A percentile compares a stretch with the other conserved stretches of the same genome.
Evolutionary conservation across 2,329 filamentous ascomycete species (phyloP).

Genomic region (Aspergillus caelatus): DNA sequence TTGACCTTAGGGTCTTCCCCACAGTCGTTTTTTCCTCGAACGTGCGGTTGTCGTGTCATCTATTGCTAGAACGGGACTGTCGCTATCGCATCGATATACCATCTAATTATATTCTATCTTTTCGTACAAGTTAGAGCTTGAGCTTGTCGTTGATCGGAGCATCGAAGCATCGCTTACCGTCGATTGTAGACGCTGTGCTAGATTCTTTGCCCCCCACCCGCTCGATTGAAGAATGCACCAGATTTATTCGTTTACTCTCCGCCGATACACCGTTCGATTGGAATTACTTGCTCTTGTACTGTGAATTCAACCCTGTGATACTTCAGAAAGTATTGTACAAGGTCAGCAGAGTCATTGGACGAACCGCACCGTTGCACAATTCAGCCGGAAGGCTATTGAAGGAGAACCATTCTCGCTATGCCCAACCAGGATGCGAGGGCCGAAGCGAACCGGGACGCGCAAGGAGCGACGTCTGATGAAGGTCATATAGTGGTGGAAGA

Average conservation of each 20-base stretch:
- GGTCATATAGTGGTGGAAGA: slow-evolving; percentile 6
- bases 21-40: slow-evolving; percentile 8
- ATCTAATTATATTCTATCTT: too few species aligned
- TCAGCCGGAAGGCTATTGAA: background rate
- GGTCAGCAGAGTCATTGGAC: background rate
- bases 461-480: slow-evolving; percentile 11
- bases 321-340: background rate
- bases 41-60: background rate
- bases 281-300: background rate
- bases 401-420: slow-evolving; percentile 16
- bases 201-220: background rate
- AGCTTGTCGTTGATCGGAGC: background rate
- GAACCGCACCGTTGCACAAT: too few species aligned
- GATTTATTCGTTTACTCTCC: background rate
- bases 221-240: background rate
- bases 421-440: slow-evolving; percentile 17
- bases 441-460: slow-evolving; percentile 15
- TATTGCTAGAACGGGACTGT: background rate
- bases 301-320: background rate
- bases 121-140: background rate
- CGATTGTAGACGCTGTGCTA: background rate
- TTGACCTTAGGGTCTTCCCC: background rate
- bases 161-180: background rate
- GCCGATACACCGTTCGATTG: background rate
- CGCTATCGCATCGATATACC: background rate